Evolutionary conservation across 192 early-diverging fungal genomes (phyloP).

Genomic region (Piromyces sp.): DNA sequence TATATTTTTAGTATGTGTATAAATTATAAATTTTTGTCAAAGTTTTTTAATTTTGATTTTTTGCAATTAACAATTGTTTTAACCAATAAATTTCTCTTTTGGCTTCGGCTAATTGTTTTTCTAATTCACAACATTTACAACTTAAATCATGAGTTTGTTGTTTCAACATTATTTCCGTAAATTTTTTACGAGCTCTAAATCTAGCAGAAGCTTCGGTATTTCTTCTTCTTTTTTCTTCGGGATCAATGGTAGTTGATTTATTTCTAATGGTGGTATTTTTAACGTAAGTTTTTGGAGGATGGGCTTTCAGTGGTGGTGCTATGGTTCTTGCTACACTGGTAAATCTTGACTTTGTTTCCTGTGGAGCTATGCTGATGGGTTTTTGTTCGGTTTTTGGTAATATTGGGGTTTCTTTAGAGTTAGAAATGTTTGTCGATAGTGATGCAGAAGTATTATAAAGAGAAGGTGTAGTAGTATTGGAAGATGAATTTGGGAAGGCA

Average conservation of each 20-base stretch:
- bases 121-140: neutral
- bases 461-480: neutral
- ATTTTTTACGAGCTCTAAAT: conserved; percentile 90
- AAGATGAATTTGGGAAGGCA: too few relatives aligned
- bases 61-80: neutral
- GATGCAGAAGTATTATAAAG: neutral
- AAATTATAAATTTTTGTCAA: too few relatives aligned
- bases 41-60: neutral
- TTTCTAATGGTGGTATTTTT: neutral
- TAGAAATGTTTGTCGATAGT: neutral
- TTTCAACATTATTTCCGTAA: conserved; percentile 72
- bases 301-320: neutral
- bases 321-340: neutral
- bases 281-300: neutral
- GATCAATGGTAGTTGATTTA: neutral
- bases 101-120: neutral
- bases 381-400: neutral
- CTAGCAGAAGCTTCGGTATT: conserved; percentile 91
- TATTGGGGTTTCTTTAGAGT: neutral
- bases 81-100: neutral
- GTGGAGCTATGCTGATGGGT: neutral
- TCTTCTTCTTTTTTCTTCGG: conserved; percentile 8
- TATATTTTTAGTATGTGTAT: too few relatives aligned
- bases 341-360: neutral
- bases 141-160: conserved; percentile 7